phyloP scores from a whole-genome alignment of 495 filamentous ascomycete genomes.

The Penicillium egyptiacum region DNA sequence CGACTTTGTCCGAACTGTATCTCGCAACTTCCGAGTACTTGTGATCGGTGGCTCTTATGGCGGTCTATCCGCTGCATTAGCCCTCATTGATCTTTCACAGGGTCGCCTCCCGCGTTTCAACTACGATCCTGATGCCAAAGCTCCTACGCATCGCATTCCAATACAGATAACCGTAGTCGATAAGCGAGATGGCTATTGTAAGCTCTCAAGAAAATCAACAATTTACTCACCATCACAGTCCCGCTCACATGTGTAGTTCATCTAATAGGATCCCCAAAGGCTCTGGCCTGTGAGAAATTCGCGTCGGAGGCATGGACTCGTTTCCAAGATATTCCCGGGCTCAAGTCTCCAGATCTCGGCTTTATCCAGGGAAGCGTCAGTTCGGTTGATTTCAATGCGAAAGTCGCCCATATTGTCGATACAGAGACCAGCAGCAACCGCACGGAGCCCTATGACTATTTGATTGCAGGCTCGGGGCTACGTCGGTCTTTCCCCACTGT shows the following conservation, averaged over 20 bases:
- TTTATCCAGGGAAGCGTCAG: conserved; percentile 58
- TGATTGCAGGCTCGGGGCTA: conserved; percentile 61
- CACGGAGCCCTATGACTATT: conserved; percentile 59
- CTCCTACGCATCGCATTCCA: conserved; percentile 40
- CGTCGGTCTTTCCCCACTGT: conserved; percentile 62
- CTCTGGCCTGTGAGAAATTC: conserved; percentile 55
- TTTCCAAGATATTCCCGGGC: conserved; percentile 58
- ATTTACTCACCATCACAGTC: background rate
- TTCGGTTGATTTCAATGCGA: conserved; percentile 50
- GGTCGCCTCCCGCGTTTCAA: conserved; percentile 43
- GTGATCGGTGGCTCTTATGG: conserved; percentile 67
- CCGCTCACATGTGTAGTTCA: conserved; percentile 42
- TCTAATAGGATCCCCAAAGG: conserved; percentile 63
- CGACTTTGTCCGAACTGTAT: conserved; percentile 25
- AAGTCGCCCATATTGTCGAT: conserved; percentile 50
- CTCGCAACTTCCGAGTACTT: conserved; percentile 41
- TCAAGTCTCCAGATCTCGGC: conserved; percentile 51
- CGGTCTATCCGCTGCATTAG: conserved; percentile 59
- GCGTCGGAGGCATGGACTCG: conserved; percentile 60
- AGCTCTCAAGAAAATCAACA: conserved; percentile 15
- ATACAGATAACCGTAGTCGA: conserved; percentile 68
- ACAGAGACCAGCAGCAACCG: conserved; percentile 18
- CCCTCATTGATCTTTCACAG: conserved; percentile 58
- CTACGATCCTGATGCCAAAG: conserved; percentile 24
- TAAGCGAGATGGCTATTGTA: conserved; percentile 70